These are phyloP conservation scores for Hypoxylon subgilvum DNA, from an alignment of 495 filamentous ascomycete genomes.

Conservation along the genomic window DNA sequence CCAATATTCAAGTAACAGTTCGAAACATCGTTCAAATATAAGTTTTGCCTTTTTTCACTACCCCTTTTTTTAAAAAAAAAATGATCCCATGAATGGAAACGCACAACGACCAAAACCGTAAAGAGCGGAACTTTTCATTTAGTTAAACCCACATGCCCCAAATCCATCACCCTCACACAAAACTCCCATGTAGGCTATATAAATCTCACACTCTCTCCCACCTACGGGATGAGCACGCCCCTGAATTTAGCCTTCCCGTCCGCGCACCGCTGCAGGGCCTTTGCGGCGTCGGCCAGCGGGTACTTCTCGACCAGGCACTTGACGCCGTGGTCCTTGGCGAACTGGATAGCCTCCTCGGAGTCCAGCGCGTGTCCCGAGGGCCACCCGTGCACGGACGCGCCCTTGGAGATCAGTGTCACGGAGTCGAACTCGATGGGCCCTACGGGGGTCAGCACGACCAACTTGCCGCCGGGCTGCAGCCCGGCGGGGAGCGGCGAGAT, in stretches of 20 bases:
- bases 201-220: background rate
- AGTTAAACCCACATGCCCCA: too few species aligned
- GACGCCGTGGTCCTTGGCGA: constrained; percentile 62
- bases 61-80: too few species aligned
- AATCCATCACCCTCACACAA: too few species aligned
- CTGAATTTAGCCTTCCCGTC: constrained; percentile 57
- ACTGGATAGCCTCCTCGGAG: constrained; percentile 68
- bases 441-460: constrained; percentile 62
- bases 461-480: constrained; percentile 62
- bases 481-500: constrained; percentile 63
- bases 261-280: constrained; percentile 58
- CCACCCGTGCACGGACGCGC: constrained; percentile 64
- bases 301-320: constrained; percentile 70
- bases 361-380: constrained; percentile 68
- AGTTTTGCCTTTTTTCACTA: too few species aligned
- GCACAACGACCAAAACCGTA: too few species aligned
- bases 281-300: constrained; percentile 61
- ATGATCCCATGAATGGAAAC: too few species aligned
- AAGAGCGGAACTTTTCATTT: too few species aligned
- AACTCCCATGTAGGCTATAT: too few species aligned
- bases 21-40: too few species aligned
- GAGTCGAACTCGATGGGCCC: constrained; percentile 62
- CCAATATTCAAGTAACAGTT: too few species aligned
- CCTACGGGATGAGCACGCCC: constrained; percentile 59
- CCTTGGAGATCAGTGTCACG: constrained; percentile 53